Base-by-base conservation (phyloP, 1,139 yeast genomes). In the Sugiyamaella grinbergsii region DNA sequence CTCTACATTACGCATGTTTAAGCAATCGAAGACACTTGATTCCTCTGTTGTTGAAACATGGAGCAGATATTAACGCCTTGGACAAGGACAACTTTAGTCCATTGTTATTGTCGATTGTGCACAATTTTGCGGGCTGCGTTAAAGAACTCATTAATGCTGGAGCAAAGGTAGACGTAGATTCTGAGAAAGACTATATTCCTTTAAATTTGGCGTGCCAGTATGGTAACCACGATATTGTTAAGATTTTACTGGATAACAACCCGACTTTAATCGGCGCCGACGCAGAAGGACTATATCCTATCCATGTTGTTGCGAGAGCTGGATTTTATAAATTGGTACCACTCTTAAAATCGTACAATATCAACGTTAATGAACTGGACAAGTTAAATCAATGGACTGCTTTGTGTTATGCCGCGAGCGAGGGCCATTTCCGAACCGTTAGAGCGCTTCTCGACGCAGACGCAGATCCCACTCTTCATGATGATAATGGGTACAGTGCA, bases 301-400 rank as follows among this genome's bases (percentile, higher is more conserved):
- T 93, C 44, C 98, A 93, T 67, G 87, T 91, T 20, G 91, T 83
- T 16, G 90, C 97, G 0, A 78, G 95, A 49, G 83, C 87, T 4
- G 98, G 97, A 0, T 90, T 85, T 64, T 74, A 76, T 57, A 73
- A 81, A 49, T 73, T 91, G 37, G 82, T 91, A 15, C 79, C 83
- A 16, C 68, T 91, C 45, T 72, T 93, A 43, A 79, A 86, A 5
- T 72, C 79, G 22, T 77, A 83, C 58, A 95, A 95, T 3, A 89
- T 94, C 1, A 82, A 86, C 61, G 81, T 91, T 5, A 87, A 93
- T 66, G 83, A 80, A 54, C 66, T 83, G 10, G 98, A 93, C 69
- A 85, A 88, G 52, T 81, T 89, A 52, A 89, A 90, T 64, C 86
- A 85, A 60, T 93, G 98, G 98, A 83, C 97, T 0, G 96, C 98